Evolutionary conservation across 441 rosid species (phyloP).

Genomic region (Populus trichocarpa): DNA sequence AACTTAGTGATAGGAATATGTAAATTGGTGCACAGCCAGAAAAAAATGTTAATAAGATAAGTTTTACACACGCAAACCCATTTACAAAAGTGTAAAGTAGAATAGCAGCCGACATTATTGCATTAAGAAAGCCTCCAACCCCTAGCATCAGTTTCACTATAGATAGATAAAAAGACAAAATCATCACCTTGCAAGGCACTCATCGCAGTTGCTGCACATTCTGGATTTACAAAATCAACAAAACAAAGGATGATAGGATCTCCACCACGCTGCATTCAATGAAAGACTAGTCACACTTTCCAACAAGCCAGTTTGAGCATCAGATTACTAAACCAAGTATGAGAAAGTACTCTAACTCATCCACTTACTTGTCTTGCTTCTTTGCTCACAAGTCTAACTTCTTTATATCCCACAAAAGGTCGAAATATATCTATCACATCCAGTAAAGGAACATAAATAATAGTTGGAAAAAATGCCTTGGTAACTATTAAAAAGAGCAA

Average conservation of each 20-base stretch:
- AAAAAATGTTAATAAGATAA: background rate
- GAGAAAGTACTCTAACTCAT: background rate
- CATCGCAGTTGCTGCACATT: constrained; percentile 91
- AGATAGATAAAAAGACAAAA: no score
- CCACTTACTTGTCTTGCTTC: constrained; percentile 63
- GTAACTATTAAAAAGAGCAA: background rate
- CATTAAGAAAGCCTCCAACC: no score
- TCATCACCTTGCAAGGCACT: constrained; percentile 78
- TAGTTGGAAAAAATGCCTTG: background rate
- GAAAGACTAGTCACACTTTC: background rate
- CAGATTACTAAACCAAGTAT: background rate
- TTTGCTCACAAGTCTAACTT: constrained; percentile 71
- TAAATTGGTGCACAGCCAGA: background rate
- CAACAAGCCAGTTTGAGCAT: background rate
- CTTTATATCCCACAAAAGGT: constrained; percentile 77
- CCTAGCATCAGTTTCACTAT: background rate
- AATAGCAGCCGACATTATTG: background rate
- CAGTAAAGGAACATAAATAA: constrained; percentile 32
- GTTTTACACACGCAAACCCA: background rate
- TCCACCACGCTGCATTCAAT: constrained; percentile 64
- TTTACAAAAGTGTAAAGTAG: background rate
- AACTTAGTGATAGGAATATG: no score
- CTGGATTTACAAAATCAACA: constrained; percentile 77
- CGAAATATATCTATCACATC: constrained; percentile 65
- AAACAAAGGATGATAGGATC: constrained; percentile 81